Conservation (phyloP, 768 basidiomycete species). For the Suillus fuscotomentosus region DNA sequence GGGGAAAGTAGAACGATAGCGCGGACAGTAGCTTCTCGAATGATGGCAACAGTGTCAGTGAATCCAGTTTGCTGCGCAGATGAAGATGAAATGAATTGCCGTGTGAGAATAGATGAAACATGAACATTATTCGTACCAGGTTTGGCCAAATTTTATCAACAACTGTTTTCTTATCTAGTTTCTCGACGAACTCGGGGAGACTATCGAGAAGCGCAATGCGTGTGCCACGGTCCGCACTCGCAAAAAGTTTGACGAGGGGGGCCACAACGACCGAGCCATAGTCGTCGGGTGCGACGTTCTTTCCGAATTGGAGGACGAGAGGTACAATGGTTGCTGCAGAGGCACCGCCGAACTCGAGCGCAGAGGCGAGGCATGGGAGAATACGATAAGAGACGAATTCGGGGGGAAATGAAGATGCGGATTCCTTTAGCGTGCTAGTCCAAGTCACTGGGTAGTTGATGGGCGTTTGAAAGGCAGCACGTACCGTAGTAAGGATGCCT, state of each 20-base stretch:
- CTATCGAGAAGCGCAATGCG: conserved; percentile 93
- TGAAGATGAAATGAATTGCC: not conserved
- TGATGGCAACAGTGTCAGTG: conserved; percentile 88
- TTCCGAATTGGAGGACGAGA: conserved; percentile 78
- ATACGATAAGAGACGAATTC: conserved; percentile 85
- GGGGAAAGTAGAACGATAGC: conserved; percentile 81
- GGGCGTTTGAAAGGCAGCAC: conserved; percentile 3
- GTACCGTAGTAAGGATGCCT: conserved; percentile 67
- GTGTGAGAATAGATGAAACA: not conserved
- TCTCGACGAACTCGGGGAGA: conserved; percentile 80
- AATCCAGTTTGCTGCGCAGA: conserved; percentile 85
- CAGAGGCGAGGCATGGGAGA: conserved; percentile 80
- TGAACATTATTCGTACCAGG: conserved; percentile 49
- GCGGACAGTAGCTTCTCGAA: conserved; percentile 92
- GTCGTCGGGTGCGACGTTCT: conserved; percentile 64
- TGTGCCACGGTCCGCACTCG: conserved; percentile 89
- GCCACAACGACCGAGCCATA: conserved; percentile 67
- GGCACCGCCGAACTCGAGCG: conserved; percentile 76
- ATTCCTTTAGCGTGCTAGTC: conserved; percentile 75
- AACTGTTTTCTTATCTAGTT: conserved; percentile 81
- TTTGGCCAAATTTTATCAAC: conserved; percentile 91
- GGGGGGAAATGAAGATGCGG: conserved; percentile 74
- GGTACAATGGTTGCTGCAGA: conserved; percentile 79
- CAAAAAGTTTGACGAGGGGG: conserved; percentile 81
- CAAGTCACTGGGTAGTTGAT: not conserved